Conservation (phyloP, 306 rosid species). For the Cucurbita maxima region DNA sequence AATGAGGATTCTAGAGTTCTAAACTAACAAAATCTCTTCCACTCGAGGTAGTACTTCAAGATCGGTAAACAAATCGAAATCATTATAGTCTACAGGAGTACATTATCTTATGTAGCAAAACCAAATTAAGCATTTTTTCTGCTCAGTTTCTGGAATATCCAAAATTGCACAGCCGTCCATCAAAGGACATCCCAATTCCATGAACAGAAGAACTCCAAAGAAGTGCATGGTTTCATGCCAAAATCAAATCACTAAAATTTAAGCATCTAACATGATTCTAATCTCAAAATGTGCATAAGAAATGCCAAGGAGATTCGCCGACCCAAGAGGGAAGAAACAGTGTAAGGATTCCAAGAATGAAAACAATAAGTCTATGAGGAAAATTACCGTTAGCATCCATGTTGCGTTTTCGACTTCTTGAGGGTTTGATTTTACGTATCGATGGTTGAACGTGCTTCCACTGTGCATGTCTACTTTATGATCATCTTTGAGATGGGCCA, state of each 20-base stretch:
- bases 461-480: constrained; percentile 96
- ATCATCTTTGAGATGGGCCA: constrained; percentile 71
- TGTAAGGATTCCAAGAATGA: background rate
- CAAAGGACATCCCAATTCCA: background rate
- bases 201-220: background rate
- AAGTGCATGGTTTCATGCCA: background rate
- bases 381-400: constrained; percentile 86
- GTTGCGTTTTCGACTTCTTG: constrained; percentile 96
- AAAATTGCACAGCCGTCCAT: background rate
- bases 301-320: background rate
- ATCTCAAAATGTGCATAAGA: background rate
- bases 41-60: background rate
- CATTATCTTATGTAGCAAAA: background rate
- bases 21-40: background rate
- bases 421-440: constrained; percentile 86
- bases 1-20: background rate
- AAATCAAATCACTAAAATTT: background rate
- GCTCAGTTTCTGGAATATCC: background rate
- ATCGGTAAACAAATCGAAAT: background rate
- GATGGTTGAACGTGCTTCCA: constrained; percentile 93
- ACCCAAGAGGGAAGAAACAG: background rate
- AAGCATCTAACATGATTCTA: background rate
- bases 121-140: background rate
- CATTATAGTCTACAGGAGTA: background rate
- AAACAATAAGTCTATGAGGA: constrained; percentile 2